Conservation (phyloP, 768 basidiomycete species). For the Lactifluus echinatus region DNA sequence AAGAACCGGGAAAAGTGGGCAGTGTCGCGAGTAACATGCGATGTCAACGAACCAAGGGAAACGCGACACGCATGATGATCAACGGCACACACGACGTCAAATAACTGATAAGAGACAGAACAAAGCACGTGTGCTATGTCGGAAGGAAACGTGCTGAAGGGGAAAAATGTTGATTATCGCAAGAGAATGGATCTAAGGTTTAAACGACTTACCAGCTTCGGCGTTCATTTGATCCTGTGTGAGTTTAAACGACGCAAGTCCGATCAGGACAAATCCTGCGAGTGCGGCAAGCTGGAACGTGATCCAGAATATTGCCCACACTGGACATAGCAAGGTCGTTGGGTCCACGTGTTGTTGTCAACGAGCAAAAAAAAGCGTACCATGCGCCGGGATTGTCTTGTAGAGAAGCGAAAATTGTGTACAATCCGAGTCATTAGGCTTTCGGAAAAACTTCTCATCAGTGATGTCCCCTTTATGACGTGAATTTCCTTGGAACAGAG, state of each 20-base stretch:
- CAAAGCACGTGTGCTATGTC: not conserved
- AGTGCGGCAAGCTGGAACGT: slow-evolving; percentile 67
- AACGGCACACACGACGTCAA: not conserved
- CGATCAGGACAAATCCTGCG: slow-evolving; percentile 70
- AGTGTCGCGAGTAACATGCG: not conserved
- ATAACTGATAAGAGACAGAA: not conserved
- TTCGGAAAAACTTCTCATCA: slow-evolving; percentile 92
- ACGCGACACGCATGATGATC: not conserved
- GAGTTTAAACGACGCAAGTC: slow-evolving; percentile 69
- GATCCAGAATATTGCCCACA: slow-evolving; percentile 85
- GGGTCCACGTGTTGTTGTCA: not conserved
- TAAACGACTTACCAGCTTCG: slow-evolving; percentile 56
- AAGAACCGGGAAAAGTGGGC: not conserved
- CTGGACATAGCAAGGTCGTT: slow-evolving; percentile 30
- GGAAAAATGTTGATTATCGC: not conserved
- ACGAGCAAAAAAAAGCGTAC: slow-evolving; percentile 33
- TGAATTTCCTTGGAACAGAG: not conserved
- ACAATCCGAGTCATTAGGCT: slow-evolving; percentile 87
- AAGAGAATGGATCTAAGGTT: not conserved
- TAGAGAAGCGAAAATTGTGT: slow-evolving; percentile 79
- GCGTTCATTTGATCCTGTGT: slow-evolving; percentile 52
- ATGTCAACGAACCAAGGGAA: not conserved
- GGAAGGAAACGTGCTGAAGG: slow-evolving; percentile 9
- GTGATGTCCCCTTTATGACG: slow-evolving; percentile 71
- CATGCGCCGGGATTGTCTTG: slow-evolving; percentile 60